phyloP scores from a whole-genome alignment of 208 protist genomes.

The Lotmaria passim region DNA sequence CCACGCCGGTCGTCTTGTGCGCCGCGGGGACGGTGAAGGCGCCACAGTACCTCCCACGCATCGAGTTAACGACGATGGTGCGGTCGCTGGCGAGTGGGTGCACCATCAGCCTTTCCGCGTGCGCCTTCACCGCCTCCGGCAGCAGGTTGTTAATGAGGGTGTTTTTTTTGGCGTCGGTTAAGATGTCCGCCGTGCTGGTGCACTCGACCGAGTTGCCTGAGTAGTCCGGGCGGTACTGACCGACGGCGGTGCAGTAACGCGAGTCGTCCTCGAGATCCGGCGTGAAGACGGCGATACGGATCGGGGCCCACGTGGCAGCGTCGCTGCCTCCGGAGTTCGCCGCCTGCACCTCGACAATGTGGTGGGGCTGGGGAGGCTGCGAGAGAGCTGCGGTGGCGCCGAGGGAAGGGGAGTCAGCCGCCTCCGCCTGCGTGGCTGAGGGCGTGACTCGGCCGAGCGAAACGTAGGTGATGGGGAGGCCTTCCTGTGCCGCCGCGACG shows the following conservation, averaged over 20 bases:
- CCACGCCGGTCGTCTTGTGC: slow-evolving; percentile 50
- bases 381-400: background rate
- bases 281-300: slow-evolving; percentile 54
- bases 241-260: slow-evolving; percentile 52
- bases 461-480: slow-evolving; percentile 25
- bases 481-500: slow-evolving; percentile 13
- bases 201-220: slow-evolving; percentile 31
- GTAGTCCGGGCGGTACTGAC: slow-evolving; percentile 38
- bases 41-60: slow-evolving; percentile 19
- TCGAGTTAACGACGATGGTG: slow-evolving; percentile 20
- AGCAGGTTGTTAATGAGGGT: slow-evolving; percentile 39
- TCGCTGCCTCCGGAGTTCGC: background rate
- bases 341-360: slow-evolving; percentile 8
- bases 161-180: slow-evolving; percentile 42
- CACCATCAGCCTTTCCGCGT: slow-evolving; percentile 54
- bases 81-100: slow-evolving; percentile 7
- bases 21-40: slow-evolving; percentile 45
- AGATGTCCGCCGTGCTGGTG: slow-evolving; percentile 24
- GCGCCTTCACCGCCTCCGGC: slow-evolving; percentile 49
- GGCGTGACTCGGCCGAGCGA: slow-evolving; percentile 7
- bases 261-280: slow-evolving; percentile 42
- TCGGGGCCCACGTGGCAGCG: slow-evolving; percentile 33
- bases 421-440: background rate
- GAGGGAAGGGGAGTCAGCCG: background rate
- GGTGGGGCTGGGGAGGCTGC: background rate